Evolutionary conservation across 2,329 filamentous ascomycete genomes (phyloP), one percentile per base, ranked within the genome.

Genomic region (Exserohilum turcica): DNA sequence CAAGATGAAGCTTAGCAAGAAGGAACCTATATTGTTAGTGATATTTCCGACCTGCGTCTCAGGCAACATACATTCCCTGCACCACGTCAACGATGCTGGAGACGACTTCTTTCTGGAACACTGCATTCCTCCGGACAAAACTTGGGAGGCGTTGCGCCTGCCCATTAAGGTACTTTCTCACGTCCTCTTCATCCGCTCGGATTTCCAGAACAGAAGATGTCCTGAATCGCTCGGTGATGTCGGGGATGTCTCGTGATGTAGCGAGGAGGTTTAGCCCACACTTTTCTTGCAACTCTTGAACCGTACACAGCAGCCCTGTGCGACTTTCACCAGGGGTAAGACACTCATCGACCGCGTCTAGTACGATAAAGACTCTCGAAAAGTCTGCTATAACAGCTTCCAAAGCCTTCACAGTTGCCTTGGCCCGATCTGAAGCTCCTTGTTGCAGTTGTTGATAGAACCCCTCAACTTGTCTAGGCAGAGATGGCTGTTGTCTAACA

Each of bases 261-360:
- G 27, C 40, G 24, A 43, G 13, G 7, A 31, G 15, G n/a, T 32
- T 31, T 12, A 32, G 28, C 28, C 6, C 12, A 21, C 9, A 19
- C 19, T 19, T 16, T 56, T 15, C 5, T 18, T 56, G 52, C 5
- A 64, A 43, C 12, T 56, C 37, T 12, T 31, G 21, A 6, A 65
- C 42, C 44, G 15, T n/a, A 13, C 15, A 42, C 9, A 65, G 19
- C 38, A 64, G 37, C 19, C 52, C 15, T 16, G 21, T 10, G 5
- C 57, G 45, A 31, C 18, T 33, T 8, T 59, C 52, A 44, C 67
- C 57, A 13, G 6, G 27, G n/a, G 32, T 9, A 12, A 44, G 57
- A 49, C 65, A 70, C 45, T 74, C 70, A 47, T 74, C 70, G 10
- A 74, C 47, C 19, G 65, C 71, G 54, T 74, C 70, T 1, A 74